A percentile compares a stretch with the other conserved stretches of the same genome.
These are phyloP conservation scores for Cyclotella baltica DNA, from an alignment of 108 stramenopile species.

Conservation along the genomic window DNA sequence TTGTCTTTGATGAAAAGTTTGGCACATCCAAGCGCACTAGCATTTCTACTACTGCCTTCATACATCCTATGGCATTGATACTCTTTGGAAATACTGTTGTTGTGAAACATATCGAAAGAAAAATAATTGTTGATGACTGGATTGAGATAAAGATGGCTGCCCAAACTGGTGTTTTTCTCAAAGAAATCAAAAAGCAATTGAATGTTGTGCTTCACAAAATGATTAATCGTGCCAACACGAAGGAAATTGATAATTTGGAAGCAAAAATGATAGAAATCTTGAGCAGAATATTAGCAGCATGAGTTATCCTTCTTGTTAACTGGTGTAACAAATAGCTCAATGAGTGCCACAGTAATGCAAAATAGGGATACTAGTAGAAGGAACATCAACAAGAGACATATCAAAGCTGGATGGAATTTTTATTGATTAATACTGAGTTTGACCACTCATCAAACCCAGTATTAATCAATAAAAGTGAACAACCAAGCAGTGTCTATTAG, in stretches of 20 bases:
- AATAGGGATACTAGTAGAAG: not conserved
- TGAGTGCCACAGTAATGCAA: not conserved
- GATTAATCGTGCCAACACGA: conserved; percentile 20
- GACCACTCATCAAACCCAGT: too few species aligned
- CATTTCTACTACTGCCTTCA: conserved; percentile 67
- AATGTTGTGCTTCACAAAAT: conserved; percentile 30
- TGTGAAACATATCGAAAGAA: conserved; percentile 65
- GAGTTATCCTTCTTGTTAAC: too few species aligned
- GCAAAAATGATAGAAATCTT: conserved; percentile 1
- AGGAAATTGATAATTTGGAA: conserved; percentile 8
- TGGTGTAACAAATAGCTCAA: too few species aligned
- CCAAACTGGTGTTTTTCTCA: conserved; percentile 71
- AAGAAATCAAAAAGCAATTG: conserved; percentile 47
- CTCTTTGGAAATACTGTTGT: conserved; percentile 69
- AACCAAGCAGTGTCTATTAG: too few species aligned
- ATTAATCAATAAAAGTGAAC: too few species aligned
- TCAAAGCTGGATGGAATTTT: too few species aligned
- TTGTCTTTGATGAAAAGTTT: conserved; percentile 83
- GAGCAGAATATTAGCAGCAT: not conserved
- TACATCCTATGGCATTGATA: conserved; percentile 68
- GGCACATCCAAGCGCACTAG: conserved; percentile 63
- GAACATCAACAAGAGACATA: too few species aligned
- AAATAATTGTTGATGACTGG: conserved; percentile 75
- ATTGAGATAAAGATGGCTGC: conserved; percentile 72
- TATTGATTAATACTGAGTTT: too few species aligned